Base-by-base conservation (phyloP, 768 basidiomycete genomes). In the Mycena capillaripes region DNA sequence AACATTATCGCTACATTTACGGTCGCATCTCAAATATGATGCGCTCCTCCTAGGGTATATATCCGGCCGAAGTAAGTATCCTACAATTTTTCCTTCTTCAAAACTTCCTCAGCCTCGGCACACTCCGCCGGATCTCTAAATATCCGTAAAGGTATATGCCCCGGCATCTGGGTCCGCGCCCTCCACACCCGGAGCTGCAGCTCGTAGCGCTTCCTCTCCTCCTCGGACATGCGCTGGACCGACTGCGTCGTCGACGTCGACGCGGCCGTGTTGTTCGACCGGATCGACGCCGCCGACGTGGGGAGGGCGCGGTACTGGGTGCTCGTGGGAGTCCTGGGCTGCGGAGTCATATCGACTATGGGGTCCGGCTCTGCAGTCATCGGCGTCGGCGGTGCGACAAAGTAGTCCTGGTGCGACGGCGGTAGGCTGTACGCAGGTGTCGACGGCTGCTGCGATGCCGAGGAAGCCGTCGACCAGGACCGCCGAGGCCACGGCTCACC, bases 61-160 rank as follows among this genome's bases (percentile, higher is more conserved):
- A n/a, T n/a, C n/a, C n/a, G n/a, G n/a, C n/a, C n/a, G n/a, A n/a
- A n/a, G n/a, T n/a, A n/a, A n/a, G n/a, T n/a, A 16, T 38, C 38
- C 9, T 71, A 74, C 52, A 72, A 29, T 23, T 65, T 72, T 58
- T 82, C 78, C 61, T 76, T 77, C 56, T 72, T 76, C 59, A 90
- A 76, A 67, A 89, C 83, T 56, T 84, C 81, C 42, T 81, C 81
- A 27, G 86, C 88, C 80, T 95, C 94, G 19, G 87, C 84, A 78
- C 94, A 95, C 76, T 96, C 93, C 72, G 76, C 82, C 12, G 95
- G 91, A 48, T 89, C 80, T 75, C 89, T 86, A 78, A 96, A 96
- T 30, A 95, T 79, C 62, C 93, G 86, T 77, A 95, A 79, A 23
- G 83, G 80, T 12, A 94, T 84, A 73, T 89, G 83, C 34, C 80